Evolutionary conservation across 345 rosid genomes (phyloP).

Genomic region (Garcia nutans): DNA sequence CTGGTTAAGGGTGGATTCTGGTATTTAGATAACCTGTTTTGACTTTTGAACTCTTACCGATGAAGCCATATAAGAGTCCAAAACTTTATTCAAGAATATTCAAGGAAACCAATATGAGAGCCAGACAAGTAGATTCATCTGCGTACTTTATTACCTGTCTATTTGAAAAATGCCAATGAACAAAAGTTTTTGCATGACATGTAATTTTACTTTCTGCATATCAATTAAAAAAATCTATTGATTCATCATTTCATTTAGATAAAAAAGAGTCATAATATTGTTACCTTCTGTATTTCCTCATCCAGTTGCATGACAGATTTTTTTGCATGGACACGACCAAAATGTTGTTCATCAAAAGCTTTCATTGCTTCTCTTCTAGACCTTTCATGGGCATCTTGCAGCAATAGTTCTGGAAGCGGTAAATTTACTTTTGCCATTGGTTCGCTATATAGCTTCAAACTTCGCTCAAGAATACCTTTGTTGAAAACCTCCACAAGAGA

Average conservation of each 20-base stretch:
- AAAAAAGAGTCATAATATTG: slow-evolving; percentile 2
- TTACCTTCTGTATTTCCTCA: slow-evolving; percentile 85
- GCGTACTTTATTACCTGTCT: too few relatives aligned
- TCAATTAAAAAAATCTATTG: not conserved
- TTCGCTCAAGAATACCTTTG: slow-evolving; percentile 81
- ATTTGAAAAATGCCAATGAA: slow-evolving; percentile 2
- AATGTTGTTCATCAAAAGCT: slow-evolving; percentile 84
- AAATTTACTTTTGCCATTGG: slow-evolving; percentile 56
- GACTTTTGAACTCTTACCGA: not conserved
- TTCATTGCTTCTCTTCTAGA: slow-evolving; percentile 57
- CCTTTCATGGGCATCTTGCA: slow-evolving; percentile 65
- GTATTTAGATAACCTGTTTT: not conserved
- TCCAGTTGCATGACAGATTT: slow-evolving; percentile 71
- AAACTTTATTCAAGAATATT: slow-evolving; percentile 4
- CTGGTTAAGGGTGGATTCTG: not conserved
- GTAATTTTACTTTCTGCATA: not conserved
- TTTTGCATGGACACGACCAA: slow-evolving; percentile 93
- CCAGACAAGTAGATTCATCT: not conserved
- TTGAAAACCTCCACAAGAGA: slow-evolving; percentile 97
- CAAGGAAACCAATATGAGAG: not conserved
- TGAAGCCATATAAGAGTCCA: not conserved
- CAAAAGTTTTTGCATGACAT: not conserved
- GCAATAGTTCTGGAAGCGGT: slow-evolving; percentile 64
- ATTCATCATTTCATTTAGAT: not conserved
- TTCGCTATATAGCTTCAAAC: slow-evolving; percentile 76